Evolutionary conservation across 2,329 filamentous ascomycete species (phyloP).

Genomic region (Aotearoamyces nothofagi): DNA sequence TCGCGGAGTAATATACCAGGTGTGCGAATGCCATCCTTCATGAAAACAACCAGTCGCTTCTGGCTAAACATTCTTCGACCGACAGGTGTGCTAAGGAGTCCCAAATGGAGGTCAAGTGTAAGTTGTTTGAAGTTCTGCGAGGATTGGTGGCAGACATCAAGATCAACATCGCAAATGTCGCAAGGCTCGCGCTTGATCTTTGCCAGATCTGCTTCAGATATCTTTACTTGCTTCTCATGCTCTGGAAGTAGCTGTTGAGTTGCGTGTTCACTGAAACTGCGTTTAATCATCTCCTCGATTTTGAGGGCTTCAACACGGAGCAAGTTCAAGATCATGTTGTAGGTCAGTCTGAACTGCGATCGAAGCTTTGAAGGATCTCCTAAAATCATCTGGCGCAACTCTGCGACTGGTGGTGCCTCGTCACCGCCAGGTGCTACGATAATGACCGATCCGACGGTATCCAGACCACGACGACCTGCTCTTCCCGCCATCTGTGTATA

Average conservation of each 20-base stretch:
- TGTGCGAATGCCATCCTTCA: slow-evolving; percentile 68
- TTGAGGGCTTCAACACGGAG: slow-evolving; percentile 90
- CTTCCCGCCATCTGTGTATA: slow-evolving; percentile 98
- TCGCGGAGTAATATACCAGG: slow-evolving; percentile 69
- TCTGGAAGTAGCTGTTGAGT: slow-evolving; percentile 89
- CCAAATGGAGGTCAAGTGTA: slow-evolving; percentile 68
- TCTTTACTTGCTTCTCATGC: slow-evolving; percentile 84
- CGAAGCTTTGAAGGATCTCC: slow-evolving; percentile 89
- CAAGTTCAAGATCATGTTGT: slow-evolving; percentile 98
- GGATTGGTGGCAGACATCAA: slow-evolving; percentile 70
- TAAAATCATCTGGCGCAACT: slow-evolving; percentile 85
- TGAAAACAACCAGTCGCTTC: slow-evolving; percentile 70
- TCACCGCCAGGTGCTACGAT: slow-evolving; percentile 71
- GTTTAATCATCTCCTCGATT: slow-evolving; percentile 99
- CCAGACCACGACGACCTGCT: slow-evolving; percentile 82
- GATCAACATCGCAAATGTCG: slow-evolving; percentile 61
- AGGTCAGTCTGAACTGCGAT: slow-evolving; percentile 92
- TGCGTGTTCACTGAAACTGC: slow-evolving; percentile 95
- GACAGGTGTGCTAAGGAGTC: slow-evolving; percentile 63
- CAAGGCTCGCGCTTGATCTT: slow-evolving; percentile 83
- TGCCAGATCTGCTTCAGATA: slow-evolving; percentile 81
- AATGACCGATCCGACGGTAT: slow-evolving; percentile 86
- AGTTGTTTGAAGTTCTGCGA: slow-evolving; percentile 66
- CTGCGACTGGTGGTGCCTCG: slow-evolving; percentile 73
- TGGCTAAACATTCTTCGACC: slow-evolving; percentile 66